Conservation (phyloP, 2,329 filamentous ascomycete species). For the Truncatella angustata region DNA sequence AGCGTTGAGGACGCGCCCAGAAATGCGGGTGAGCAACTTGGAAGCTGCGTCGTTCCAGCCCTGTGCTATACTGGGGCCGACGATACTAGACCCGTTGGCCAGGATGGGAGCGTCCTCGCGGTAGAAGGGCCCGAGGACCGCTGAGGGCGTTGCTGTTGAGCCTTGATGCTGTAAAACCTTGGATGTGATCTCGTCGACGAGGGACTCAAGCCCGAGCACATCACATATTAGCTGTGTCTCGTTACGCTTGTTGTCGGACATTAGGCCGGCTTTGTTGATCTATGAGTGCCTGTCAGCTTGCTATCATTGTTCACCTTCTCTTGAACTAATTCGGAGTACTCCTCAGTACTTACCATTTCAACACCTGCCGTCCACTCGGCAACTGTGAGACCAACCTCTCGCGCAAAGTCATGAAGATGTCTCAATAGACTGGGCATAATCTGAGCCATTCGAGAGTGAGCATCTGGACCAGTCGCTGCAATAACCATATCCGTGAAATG, state of each 20-base stretch:
- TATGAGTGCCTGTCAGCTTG: conserved; percentile 21
- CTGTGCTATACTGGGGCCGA: conserved; percentile 44
- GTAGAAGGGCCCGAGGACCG: conserved; percentile 86
- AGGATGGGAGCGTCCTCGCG: conserved; percentile 68
- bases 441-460: conserved; percentile 64
- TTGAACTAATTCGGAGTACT: no score
- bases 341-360: conserved; percentile 49
- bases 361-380: conserved; percentile 77
- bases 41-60: conserved; percentile 46
- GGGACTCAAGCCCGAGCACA: conserved; percentile 69
- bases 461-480: conserved; percentile 70
- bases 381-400: conserved; percentile 75
- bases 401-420: conserved; percentile 79
- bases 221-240: conserved; percentile 68
- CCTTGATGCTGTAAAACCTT: conserved; percentile 38
- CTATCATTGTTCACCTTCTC: neutral
- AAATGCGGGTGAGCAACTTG: conserved; percentile 62
- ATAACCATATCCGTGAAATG: conserved; percentile 73
- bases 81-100: conserved; percentile 68
- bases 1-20: conserved; percentile 52
- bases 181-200: conserved; percentile 80
- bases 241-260: conserved; percentile 61
- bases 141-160: conserved; percentile 65
- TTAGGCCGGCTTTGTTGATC: conserved; percentile 66
- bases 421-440: conserved; percentile 67